Conservation (phyloP, 257 asterid species). For the Ophiorrhiza pumila region DNA sequence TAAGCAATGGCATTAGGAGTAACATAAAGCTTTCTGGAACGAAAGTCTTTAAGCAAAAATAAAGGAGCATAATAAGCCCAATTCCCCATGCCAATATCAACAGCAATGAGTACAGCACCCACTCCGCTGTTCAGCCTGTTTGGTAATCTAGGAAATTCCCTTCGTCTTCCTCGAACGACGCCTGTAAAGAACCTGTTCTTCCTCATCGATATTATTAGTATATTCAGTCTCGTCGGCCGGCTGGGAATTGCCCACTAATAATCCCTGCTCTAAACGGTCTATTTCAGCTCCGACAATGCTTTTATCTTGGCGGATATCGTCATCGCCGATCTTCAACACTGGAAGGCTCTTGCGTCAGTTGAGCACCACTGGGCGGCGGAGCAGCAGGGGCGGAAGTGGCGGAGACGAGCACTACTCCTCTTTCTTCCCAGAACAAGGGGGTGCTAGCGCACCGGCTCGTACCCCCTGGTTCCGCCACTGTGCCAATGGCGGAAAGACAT, state of each 20-base stretch:
- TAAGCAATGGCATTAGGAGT: constrained; percentile 62
- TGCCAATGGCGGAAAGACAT: constrained; percentile 61
- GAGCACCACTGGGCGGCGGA: too few relatives aligned
- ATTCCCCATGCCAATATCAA: constrained; percentile 75
- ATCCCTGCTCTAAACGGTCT: constrained; percentile 57
- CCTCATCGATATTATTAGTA: constrained; percentile 26
- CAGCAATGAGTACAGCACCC: constrained; percentile 58
- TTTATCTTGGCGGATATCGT: too few relatives aligned
- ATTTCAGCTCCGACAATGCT: constrained; percentile 41
- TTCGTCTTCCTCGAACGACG: constrained; percentile 62
- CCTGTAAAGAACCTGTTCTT: constrained; percentile 41
- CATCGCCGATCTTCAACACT: too few relatives aligned
- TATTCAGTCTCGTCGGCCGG: constrained; percentile 9
- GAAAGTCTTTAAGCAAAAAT: constrained; percentile 52
- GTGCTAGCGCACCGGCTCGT: too few relatives aligned
- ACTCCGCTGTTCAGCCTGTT: constrained; percentile 48
- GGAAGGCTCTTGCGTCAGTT: too few relatives aligned
- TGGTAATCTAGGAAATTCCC: constrained; percentile 56
- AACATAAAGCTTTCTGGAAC: constrained; percentile 61
- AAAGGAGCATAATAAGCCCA: constrained; percentile 64
- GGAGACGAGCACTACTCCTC: too few relatives aligned
- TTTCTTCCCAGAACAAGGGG: too few relatives aligned
- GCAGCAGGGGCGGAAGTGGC: too few relatives aligned
- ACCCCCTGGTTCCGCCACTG: too few relatives aligned
- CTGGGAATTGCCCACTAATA: constrained; percentile 25